These are phyloP conservation scores for Barnettozyma pratensis DNA, from an alignment of 805 yeast species.

Conservation along the genomic window DNA sequence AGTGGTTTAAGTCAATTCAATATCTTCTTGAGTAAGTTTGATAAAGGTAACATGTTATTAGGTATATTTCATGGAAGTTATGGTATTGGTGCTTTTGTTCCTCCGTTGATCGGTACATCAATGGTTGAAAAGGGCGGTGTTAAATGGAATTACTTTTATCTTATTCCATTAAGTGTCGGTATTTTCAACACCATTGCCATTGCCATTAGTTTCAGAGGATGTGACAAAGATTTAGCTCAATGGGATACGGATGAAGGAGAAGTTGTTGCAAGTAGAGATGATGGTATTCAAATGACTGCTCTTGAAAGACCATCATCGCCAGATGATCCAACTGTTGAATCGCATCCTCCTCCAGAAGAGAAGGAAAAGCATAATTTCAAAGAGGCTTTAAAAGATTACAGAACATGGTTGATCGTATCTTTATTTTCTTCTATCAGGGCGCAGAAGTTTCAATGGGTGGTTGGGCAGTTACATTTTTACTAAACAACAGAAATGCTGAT, in stretches of 20 bases:
- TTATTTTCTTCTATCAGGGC: constrained; percentile 57
- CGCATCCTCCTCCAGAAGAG: not conserved
- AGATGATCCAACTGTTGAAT: not conserved
- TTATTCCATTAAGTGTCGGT: constrained; percentile 44
- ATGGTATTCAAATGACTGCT: not conserved
- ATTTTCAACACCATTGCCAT: constrained; percentile 28
- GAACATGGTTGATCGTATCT: constrained; percentile 51
- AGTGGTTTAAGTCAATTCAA: constrained; percentile 45
- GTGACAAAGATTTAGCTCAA: constrained; percentile 35
- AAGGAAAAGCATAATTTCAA: constrained; percentile 16
- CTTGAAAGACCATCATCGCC: not conserved
- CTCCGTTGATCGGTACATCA: constrained; percentile 55
- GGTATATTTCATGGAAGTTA: constrained; percentile 57
- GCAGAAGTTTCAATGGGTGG: constrained; percentile 60
- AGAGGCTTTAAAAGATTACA: constrained; percentile 34
- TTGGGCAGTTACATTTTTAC: constrained; percentile 57
- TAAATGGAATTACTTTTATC: constrained; percentile 51
- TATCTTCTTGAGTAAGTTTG: constrained; percentile 42
- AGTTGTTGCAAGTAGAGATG: not conserved
- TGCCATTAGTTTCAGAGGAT: constrained; percentile 39
- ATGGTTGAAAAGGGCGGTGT: constrained; percentile 45
- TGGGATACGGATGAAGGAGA: constrained; percentile 17
- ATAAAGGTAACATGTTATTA: constrained; percentile 38
- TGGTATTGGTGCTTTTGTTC: constrained; percentile 59
- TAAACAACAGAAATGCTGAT: constrained; percentile 44